A percentile compares a stretch with the other conserved stretches of the same genome.
These are phyloP conservation scores for Abrus pulchellus DNA, from an alignment of 306 rosid species.

Conservation along the genomic window DNA sequence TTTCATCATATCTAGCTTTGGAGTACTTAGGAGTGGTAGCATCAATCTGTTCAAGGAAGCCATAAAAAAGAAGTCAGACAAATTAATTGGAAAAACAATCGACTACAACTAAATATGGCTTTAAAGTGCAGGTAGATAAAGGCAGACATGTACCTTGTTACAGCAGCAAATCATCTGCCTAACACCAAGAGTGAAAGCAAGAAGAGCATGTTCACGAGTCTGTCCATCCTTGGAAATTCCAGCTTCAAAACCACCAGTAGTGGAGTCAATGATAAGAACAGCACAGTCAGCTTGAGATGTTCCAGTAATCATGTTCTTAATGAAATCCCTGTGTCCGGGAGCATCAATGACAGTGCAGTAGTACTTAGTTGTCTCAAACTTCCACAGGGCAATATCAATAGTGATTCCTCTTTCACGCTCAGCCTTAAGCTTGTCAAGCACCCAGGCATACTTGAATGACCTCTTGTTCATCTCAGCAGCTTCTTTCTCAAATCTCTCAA, in stretches of 20 bases:
- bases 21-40: constrained; percentile 94
- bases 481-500: constrained; percentile 92
- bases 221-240: constrained; percentile 98
- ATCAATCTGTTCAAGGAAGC: constrained; percentile 68
- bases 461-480: constrained; percentile 98
- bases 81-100: background rate
- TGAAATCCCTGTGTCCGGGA: constrained; percentile 93
- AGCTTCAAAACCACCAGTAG: constrained; percentile 95
- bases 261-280: constrained; percentile 89
- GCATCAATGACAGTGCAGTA: constrained; percentile 97
- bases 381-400: constrained; percentile 93
- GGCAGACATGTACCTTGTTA: constrained; percentile 65
- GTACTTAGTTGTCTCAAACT: constrained; percentile 89
- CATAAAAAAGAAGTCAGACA: background rate
- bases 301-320: constrained; percentile 94
- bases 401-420: constrained; percentile 98
- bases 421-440: constrained; percentile 94
- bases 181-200: constrained; percentile 95
- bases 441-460: constrained; percentile 98
- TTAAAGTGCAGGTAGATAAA: too few relatives aligned
- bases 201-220: constrained; percentile 96
- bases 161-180: constrained; percentile 96
- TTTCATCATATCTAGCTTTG: constrained; percentile 86
- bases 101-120: background rate
- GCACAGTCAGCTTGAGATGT: constrained; percentile 96